Base-by-base conservation (phyloP, 2,329 filamentous ascomycete species). In the Calonectria naviculata region DNA sequence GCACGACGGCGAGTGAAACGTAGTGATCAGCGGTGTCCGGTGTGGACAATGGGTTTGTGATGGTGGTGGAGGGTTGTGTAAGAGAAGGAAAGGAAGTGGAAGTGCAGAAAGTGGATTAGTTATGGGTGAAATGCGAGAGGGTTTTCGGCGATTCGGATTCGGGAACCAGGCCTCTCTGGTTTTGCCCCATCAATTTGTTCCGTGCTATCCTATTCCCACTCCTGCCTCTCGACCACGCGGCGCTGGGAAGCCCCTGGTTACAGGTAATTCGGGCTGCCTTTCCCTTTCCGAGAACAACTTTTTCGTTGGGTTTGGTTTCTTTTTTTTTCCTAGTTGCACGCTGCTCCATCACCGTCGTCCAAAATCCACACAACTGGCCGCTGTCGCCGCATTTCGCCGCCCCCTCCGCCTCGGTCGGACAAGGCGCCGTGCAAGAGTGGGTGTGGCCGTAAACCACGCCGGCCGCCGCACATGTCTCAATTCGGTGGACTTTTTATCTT, bases 71-170 rank as follows among this genome's bases (percentile, higher is more conserved):
- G 49, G 63, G 61, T 56, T 41, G 15, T 58, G 31, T 52, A 67
- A 68, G 70, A 74, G 73, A 70, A 71, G 65, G 68, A 64, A 65
- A 61, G 34, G 71, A 58, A 73, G 65, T 47, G 58, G 61, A 58
- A 49, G 70, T 26, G 44, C 42, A 58, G 52, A 24, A 61, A 71
- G 54, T 72, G 42, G 67, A 56, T 36, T 56, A 49, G 44, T 46
- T 28, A 29, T 49, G 46, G 31, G 62, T 65, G 38, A 41, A 52
- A 38, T 36, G 47, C 28, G 44, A 34, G 29, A 34, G 52, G 68
- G 38, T 63, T 52, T 67, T 72, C 77, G 72, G 71, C 62, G 74
- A 58, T 75, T 78, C 76, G 76, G 76, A 38, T 58, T 58, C 34
- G 52, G 52, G 52, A 44, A 78, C 74, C 71, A 71, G 65, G 73